Percentiles rank a stretch among this genome's conserved stretches.
Evolutionary conservation across 176 grass and related monocot species (phyloP).

Genomic region (Phyllostachys edulis): DNA sequence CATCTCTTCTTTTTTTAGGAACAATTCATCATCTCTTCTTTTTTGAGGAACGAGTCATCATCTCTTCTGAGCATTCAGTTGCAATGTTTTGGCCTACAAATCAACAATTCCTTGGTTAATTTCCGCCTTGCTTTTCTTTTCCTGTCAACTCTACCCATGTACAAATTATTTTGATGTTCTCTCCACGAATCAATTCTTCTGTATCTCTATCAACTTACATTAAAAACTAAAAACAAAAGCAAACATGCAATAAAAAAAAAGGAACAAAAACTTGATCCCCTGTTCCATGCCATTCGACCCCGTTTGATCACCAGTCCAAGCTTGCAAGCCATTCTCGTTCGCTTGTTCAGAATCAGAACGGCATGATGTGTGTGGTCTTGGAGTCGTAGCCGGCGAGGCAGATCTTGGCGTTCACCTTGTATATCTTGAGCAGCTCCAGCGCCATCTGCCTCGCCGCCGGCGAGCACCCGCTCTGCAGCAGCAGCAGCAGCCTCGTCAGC

Average conservation of each 20-base stretch:
- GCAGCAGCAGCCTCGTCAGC: constrained; percentile 68
- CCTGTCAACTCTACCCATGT: constrained; percentile 39
- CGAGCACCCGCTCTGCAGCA: constrained; percentile 88
- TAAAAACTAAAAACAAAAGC: neutral
- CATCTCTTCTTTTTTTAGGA: neutral
- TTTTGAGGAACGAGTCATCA: too few relatives aligned
- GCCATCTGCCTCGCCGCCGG: constrained; percentile 72
- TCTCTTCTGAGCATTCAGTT: neutral
- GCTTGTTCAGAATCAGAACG: constrained; percentile 65
- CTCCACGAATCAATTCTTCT: constrained; percentile 34
- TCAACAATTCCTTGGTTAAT: constrained; percentile 13
- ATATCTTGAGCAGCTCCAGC: constrained; percentile 81
- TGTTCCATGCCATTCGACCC: constrained; percentile 5
- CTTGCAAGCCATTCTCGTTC: neutral
- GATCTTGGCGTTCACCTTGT: constrained; percentile 75
- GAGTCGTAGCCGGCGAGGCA: constrained; percentile 91
- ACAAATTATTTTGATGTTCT: constrained; percentile 21
- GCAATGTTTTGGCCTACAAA: neutral
- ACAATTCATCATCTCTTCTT: too few relatives aligned
- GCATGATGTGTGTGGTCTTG: constrained; percentile 95
- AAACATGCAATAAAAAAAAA: neutral
- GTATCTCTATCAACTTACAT: constrained; percentile 44
- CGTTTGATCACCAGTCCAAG: neutral
- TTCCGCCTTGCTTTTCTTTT: constrained; percentile 9
- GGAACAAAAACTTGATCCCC: constrained; percentile 18